phyloP scores from a whole-genome alignment of 805 yeast genomes.

The Wickerhamomyces bisporus region DNA sequence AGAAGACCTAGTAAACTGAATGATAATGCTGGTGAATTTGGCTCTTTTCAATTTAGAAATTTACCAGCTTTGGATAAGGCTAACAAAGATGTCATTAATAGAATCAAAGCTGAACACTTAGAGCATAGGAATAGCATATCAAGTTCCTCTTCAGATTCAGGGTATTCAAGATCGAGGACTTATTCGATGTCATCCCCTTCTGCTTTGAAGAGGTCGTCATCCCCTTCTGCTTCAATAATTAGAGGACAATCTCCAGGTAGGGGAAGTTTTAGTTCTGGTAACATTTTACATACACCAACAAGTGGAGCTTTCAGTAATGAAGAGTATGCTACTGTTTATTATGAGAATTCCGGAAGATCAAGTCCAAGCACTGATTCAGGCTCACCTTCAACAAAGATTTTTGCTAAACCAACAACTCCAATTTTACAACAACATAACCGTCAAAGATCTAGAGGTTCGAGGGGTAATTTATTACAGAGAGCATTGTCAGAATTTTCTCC shows the following conservation, averaged over 20 bases:
- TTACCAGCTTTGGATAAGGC: slow-evolving; percentile 88
- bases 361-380: slow-evolving; percentile 30
- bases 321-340: slow-evolving; percentile 18
- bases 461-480: slow-evolving; percentile 19
- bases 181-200: slow-evolving; percentile 28
- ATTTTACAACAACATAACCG: slow-evolving; percentile 11
- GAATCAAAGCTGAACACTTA: slow-evolving; percentile 78
- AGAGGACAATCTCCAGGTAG: slow-evolving; percentile 30
- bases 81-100: slow-evolving; percentile 84
- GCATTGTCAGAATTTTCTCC: slow-evolving; percentile 37
- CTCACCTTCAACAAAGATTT: slow-evolving; percentile 17
- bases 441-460: slow-evolving; percentile 14
- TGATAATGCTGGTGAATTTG: slow-evolving; percentile 74
- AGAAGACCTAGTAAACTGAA: slow-evolving; percentile 69
- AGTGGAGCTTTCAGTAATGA: slow-evolving; percentile 23
- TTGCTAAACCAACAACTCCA: slow-evolving; percentile 20
- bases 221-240: slow-evolving; percentile 32
- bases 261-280: slow-evolving; percentile 16
- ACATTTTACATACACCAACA: slow-evolving; percentile 15
- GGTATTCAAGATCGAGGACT: slow-evolving; percentile 23
- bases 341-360: slow-evolving; percentile 28
- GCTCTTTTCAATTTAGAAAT: slow-evolving; percentile 87
- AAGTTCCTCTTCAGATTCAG: slow-evolving; percentile 32
- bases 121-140: slow-evolving; percentile 34
- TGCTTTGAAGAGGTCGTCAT: slow-evolving; percentile 42